phyloP scores from a whole-genome alignment of 1,284 basidiomycete genomes.

The Cyathus pygmaeus region DNA sequence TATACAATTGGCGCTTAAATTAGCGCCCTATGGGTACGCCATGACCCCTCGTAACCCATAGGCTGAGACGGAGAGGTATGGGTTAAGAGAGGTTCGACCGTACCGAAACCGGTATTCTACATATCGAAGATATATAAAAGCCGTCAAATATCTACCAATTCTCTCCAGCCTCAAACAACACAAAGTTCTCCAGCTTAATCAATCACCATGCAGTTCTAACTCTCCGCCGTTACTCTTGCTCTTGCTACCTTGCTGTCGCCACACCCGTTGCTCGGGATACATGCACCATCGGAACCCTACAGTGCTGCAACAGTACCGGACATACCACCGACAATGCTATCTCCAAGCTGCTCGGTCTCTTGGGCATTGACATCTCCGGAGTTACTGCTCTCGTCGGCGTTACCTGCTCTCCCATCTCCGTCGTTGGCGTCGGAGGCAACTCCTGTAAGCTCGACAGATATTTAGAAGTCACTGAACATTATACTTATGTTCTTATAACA shows the following conservation, averaged over 20 bases:
- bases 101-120: no score
- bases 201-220: constrained; percentile 35
- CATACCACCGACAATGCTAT: constrained; percentile 12
- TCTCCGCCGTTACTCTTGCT: constrained; percentile 18
- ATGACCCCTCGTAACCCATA: no score
- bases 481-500: constrained; percentile 4
- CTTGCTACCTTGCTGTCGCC: no score
- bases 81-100: no score
- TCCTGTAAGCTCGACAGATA: constrained; percentile 23
- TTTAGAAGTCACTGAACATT: neutral
- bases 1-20: no score
- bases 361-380: constrained; percentile 33
- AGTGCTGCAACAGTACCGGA: constrained; percentile 38
- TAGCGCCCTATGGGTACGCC: no score
- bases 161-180: no score
- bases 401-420: constrained; percentile 35
- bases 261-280: no score
- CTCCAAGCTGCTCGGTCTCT: constrained; percentile 25
- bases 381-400: constrained; percentile 36
- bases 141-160: no score
- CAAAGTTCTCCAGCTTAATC: no score
- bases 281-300: constrained; percentile 35
- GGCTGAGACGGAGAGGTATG: no score
- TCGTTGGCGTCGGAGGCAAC: constrained; percentile 11
- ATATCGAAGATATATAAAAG: no score